These are phyloP conservation scores for Fraxinus quadrangulata DNA, from an alignment of 257 asterid genomes.

Conservation along the genomic window DNA sequence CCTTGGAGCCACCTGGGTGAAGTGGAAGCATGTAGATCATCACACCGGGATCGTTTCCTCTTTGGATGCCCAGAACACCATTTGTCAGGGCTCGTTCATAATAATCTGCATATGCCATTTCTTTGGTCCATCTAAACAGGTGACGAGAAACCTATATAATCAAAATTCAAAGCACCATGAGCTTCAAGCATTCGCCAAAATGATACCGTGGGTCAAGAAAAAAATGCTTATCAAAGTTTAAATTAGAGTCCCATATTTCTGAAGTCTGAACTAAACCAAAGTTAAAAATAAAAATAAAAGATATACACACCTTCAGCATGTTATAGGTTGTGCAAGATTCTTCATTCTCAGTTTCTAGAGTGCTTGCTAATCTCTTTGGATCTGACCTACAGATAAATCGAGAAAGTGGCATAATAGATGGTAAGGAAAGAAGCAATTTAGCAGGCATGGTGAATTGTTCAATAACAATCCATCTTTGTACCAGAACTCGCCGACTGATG, in stretches of 20 bases:
- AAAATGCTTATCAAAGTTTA: neutral
- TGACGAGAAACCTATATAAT: constrained; percentile 74
- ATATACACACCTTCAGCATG: constrained; percentile 76
- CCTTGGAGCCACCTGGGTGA: constrained; percentile 79
- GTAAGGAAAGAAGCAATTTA: constrained; percentile 8
- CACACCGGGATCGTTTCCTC: constrained; percentile 86
- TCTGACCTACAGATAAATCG: constrained; percentile 55
- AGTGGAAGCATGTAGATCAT: constrained; percentile 97
- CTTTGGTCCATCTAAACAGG: constrained; percentile 89
- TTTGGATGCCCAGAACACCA: constrained; percentile 87
- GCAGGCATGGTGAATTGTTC: constrained; percentile 1
- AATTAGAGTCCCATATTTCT: neutral
- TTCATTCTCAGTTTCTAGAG: constrained; percentile 69
- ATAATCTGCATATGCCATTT: constrained; percentile 81
- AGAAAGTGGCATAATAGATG: constrained; percentile 15
- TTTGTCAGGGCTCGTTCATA: constrained; percentile 86
- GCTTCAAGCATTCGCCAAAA: constrained; percentile 7
- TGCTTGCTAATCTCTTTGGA: constrained; percentile 72
- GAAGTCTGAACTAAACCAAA: neutral
- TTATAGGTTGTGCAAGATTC: constrained; percentile 95
- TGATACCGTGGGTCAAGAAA: neutral
- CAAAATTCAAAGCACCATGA: constrained; percentile 19
- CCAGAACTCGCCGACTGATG: constrained; percentile 83
- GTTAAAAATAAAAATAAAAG: neutral
- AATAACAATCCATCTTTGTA: constrained; percentile 24